Evolutionary conservation across 768 basidiomycete genomes (phyloP).

Genomic region (Postia placenta): DNA sequence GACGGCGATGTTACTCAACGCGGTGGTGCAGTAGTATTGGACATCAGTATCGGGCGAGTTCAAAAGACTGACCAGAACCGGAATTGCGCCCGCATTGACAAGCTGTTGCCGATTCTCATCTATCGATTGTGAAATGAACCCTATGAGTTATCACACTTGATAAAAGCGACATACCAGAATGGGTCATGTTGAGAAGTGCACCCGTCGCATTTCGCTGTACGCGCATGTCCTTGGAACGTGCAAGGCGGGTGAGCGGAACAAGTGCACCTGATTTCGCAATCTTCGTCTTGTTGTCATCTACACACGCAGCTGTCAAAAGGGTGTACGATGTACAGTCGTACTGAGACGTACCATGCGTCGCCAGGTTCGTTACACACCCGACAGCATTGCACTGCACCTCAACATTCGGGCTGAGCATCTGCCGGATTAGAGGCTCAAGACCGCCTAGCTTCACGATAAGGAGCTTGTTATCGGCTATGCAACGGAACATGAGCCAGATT

Average conservation of each 20-base stretch:
- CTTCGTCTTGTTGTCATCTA: constrained; percentile 99
- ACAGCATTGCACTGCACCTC: constrained; percentile 99
- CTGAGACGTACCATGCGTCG: constrained; percentile 68
- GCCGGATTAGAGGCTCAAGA: constrained; percentile 94
- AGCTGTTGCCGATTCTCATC: constrained; percentile 99
- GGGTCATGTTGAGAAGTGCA: constrained; percentile 97
- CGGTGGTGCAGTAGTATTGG: constrained; percentile 99
- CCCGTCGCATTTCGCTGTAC: constrained; percentile 99
- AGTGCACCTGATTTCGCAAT: constrained; percentile 99
- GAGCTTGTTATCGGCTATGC: constrained; percentile 92
- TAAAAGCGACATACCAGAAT: constrained; percentile 64
- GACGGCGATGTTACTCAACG: constrained; percentile 96
- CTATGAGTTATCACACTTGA: background rate
- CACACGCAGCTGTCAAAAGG: background rate
- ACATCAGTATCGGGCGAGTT: constrained; percentile 99
- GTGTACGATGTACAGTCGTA: too few species aligned
- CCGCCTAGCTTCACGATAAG: constrained; percentile 98
- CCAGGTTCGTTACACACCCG: constrained; percentile 97
- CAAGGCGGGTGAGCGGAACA: constrained; percentile 91
- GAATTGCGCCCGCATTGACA: constrained; percentile 97
- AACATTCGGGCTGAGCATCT: constrained; percentile 98
- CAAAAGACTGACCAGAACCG: constrained; percentile 89
- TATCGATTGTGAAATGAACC: constrained; percentile 28
- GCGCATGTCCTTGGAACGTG: constrained; percentile 97
- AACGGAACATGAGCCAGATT: constrained; percentile 1